Evolutionary conservation across 2,329 filamentous ascomycete genomes (phyloP), one percentile per base, ranked within the genome.

Genomic region (Claviceps digitariae): DNA sequence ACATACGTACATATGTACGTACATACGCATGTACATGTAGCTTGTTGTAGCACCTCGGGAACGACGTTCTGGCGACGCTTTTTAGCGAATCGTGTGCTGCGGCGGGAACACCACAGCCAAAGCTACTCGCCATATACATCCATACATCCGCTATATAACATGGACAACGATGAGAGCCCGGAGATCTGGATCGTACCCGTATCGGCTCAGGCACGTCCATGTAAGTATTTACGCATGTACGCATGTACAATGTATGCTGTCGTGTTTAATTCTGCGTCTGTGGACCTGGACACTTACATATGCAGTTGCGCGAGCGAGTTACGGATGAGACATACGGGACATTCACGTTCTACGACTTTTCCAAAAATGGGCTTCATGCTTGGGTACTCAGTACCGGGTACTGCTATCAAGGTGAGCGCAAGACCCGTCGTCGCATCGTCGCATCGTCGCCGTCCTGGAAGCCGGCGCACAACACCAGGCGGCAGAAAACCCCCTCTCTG

Each of bases 111-210:
- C 17, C 45, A 40, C 38, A 40, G 21, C 34, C 47, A 51, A 50
- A 43, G 41, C 46, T 8, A 9, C 17, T 20, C 20, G 27, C 21
- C 53, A 38, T 36, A 48, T 9, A 15, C 15, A 10, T 29, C 21
- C 12, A 29, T 40, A 38, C 23, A n/a, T n/a, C n/a, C n/a, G n/a
- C n/a, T n/a, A n/a, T n/a, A n/a, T n/a, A n/a, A 36, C 21, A 34
- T 45, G 21, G 27, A 20, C 29, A 48, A 21, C 17, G 25, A 29
- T 25, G 29, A 46, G 27, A 46, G 27, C 53, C 50, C 53, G 50
- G 41, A 52, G 53, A 52, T 55, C 50, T 55, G 53, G 53, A 52
- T 55, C 46, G 46, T 41, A 43, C 53, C 43, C 31, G 38, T 29
- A 44, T 53, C 38, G 31, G 25, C 38, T 31, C 17, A 29, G 34